Conservation (phyloP, 768 basidiomycete genomes). For the Solioccasus polychromus region DNA sequence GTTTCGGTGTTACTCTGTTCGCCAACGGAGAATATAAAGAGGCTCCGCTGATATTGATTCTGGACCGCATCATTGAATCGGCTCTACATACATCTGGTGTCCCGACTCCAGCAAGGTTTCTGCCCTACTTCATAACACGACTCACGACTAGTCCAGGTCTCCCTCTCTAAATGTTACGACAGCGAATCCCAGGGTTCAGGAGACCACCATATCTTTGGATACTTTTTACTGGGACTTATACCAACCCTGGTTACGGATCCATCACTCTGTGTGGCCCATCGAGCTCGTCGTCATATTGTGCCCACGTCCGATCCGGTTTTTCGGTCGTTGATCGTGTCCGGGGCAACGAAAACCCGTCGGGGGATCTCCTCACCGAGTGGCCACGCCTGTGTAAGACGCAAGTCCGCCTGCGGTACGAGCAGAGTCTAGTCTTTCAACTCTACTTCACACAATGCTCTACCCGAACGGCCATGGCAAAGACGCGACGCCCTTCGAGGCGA, state of each 20-base stretch:
- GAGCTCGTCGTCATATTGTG: constrained; percentile 22
- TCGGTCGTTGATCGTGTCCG: constrained; percentile 20
- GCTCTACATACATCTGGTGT: constrained; percentile 10
- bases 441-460: constrained; percentile 29
- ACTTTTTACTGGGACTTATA: constrained; percentile 37
- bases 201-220: constrained; percentile 17
- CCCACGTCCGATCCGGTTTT: constrained; percentile 28
- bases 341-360: not conserved
- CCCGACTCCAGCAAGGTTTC: constrained; percentile 6
- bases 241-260: constrained; percentile 36
- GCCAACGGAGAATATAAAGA: constrained; percentile 28
- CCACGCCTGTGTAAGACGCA: constrained; percentile 33
- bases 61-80: constrained; percentile 23
- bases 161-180: not conserved
- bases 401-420: no score
- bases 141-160: constrained; percentile 1
- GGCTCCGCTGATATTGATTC: constrained; percentile 4
- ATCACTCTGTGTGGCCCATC: constrained; percentile 35
- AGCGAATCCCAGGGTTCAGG: not conserved
- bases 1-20: constrained; percentile 37
- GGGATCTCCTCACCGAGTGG: constrained; percentile 32
- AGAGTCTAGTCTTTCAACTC: no score
- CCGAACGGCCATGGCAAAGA: constrained; percentile 39
- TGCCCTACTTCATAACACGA: not conserved
- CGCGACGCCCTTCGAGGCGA: constrained; percentile 31